Conservation (phyloP, 2,329 filamentous ascomycete species). For the Penicillium fuscoglaucum region DNA sequence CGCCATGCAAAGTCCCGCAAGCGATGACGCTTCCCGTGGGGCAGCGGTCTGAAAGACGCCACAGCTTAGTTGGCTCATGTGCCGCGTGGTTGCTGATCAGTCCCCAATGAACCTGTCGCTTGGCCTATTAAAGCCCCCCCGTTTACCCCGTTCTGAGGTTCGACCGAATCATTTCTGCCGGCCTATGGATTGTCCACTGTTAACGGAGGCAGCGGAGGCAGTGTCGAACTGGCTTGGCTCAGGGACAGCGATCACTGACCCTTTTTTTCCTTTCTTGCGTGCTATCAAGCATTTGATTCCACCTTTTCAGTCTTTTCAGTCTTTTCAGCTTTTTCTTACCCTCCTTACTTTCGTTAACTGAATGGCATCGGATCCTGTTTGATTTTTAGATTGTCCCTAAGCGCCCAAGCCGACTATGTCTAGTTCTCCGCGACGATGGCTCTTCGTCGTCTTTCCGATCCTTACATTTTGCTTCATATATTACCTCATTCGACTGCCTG, state of each 20-base stretch:
- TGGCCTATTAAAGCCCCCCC: constrained; percentile 20
- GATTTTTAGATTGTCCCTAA: background rate
- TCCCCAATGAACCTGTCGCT: constrained; percentile 13
- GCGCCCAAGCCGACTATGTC: constrained; percentile 19
- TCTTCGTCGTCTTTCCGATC: constrained; percentile 26
- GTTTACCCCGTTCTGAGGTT: constrained; percentile 6
- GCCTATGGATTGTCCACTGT: constrained; percentile 21
- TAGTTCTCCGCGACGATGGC: constrained; percentile 26
- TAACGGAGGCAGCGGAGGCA: constrained; percentile 3
- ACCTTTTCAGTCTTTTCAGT: background rate
- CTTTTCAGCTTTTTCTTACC: background rate
- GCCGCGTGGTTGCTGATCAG: constrained; percentile 28
- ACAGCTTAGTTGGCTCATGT: constrained; percentile 22
- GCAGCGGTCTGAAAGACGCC: constrained; percentile 17
- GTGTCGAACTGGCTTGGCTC: constrained; percentile 13
- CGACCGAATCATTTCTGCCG: constrained; percentile 16
- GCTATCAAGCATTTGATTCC: constrained; percentile 12
- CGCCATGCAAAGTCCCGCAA: constrained; percentile 16
- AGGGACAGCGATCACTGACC: constrained; percentile 14
- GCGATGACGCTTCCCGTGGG: constrained; percentile 29
- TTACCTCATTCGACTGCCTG: constrained; percentile 17
- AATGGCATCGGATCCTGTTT: constrained; percentile 10
- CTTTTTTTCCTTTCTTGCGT: constrained; percentile 14
- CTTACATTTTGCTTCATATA: constrained; percentile 23
- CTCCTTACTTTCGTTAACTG: constrained; percentile 1